A percentile compares a stretch with the other conserved stretches of the same genome.
These are phyloP conservation scores for Fusarium duplospermum DNA, from an alignment of 2,329 filamentous ascomycete species.

Conservation along the genomic window DNA sequence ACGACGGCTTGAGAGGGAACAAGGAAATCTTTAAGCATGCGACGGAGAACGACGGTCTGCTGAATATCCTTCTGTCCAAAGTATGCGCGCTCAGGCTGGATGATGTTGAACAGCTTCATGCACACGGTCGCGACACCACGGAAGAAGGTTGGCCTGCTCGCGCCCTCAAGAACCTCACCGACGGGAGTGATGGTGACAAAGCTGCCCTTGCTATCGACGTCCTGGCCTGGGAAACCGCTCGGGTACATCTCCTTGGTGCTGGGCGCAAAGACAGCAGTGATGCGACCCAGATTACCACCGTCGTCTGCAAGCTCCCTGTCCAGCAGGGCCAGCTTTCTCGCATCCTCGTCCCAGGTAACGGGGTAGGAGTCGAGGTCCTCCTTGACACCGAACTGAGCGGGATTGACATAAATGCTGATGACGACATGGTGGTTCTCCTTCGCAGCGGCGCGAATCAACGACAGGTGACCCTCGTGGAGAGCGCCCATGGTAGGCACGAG, in stretches of 20 bases:
- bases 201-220: slow-evolving; percentile 80
- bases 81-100: slow-evolving; percentile 77
- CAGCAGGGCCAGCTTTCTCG: slow-evolving; percentile 72
- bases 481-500: slow-evolving; percentile 98
- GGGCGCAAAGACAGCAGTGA: slow-evolving; percentile 89
- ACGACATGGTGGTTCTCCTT: slow-evolving; percentile 87
- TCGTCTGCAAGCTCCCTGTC: slow-evolving; percentile 78
- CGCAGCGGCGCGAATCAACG: slow-evolving; percentile 85
- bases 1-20: slow-evolving; percentile 80
- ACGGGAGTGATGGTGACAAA: slow-evolving; percentile 94
- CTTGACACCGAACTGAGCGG: slow-evolving; percentile 90
- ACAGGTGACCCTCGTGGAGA: slow-evolving; percentile 90
- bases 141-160: slow-evolving; percentile 92
- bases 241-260: slow-evolving; percentile 90
- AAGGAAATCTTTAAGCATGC: slow-evolving; percentile 89
- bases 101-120: slow-evolving; percentile 75
- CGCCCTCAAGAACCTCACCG: slow-evolving; percentile 83
- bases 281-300: slow-evolving; percentile 70
- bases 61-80: slow-evolving; percentile 99
- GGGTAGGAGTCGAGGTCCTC: slow-evolving; percentile 94
- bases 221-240: slow-evolving; percentile 77
- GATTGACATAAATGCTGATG: slow-evolving; percentile 95
- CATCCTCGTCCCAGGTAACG: slow-evolving; percentile 85
- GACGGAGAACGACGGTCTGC: slow-evolving; percentile 89
- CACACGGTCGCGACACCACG: slow-evolving; percentile 95